These are phyloP conservation scores for Fusarium sp. DNA, from an alignment of 2,329 filamentous ascomycete species.

Conservation along the genomic window DNA sequence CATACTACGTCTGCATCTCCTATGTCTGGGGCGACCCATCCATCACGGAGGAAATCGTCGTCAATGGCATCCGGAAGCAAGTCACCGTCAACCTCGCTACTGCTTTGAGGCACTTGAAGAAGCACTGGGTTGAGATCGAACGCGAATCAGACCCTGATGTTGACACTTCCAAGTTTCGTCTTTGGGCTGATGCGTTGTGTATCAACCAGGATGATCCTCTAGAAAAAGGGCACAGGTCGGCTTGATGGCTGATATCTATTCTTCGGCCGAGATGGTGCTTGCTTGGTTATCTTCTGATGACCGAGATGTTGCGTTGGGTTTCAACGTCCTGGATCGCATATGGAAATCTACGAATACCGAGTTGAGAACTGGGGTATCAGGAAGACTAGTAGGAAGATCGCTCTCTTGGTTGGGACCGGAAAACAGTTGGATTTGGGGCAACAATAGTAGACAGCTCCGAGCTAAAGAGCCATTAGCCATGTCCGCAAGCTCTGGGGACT, in stretches of 20 bases:
- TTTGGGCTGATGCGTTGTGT: neutral
- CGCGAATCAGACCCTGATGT: too few species aligned
- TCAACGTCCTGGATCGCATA: neutral
- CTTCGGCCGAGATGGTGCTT: neutral
- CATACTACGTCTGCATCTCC: neutral
- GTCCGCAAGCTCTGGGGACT: too few species aligned
- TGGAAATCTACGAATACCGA: too few species aligned
- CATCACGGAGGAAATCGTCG: neutral
- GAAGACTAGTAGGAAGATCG: too few species aligned
- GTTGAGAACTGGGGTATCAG: too few species aligned
- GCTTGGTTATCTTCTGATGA: neutral
- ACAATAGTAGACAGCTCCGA: too few species aligned
- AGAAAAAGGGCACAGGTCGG: neutral
- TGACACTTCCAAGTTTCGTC: neutral
- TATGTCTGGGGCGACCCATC: neutral
- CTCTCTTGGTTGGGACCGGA: too few species aligned
- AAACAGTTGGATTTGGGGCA: too few species aligned
- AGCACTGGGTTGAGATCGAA: neutral
- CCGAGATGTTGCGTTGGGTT: neutral
- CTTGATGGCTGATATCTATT: neutral
- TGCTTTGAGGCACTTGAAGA: neutral
- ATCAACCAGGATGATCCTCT: neutral
- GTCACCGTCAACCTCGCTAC: neutral
- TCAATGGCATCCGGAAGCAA: neutral
- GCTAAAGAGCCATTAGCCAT: too few species aligned